These are phyloP conservation scores for Sedum album DNA, from an alignment of 164 flowering plant genomes.

Conservation along the genomic window DNA sequence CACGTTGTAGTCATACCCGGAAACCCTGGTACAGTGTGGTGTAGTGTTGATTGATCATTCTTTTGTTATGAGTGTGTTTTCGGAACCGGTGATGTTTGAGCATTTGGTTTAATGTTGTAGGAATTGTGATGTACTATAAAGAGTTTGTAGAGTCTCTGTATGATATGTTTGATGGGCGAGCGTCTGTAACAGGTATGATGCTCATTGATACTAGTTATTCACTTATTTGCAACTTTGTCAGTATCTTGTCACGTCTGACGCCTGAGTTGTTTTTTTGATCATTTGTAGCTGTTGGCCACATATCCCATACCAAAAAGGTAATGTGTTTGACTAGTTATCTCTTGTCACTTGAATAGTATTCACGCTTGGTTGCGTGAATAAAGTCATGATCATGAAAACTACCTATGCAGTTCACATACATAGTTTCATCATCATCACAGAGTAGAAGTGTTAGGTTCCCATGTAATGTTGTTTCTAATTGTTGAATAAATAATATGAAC, in stretches of 20 bases:
- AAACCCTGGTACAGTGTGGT: slow-evolving; percentile 71
- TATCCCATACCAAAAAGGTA: slow-evolving; percentile 67
- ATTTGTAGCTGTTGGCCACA: slow-evolving; percentile 59
- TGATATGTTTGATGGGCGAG: slow-evolving; percentile 51
- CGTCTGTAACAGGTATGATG: slow-evolving; percentile 61
- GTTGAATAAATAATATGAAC: no score
- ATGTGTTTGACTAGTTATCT: not conserved
- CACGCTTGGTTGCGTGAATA: not conserved
- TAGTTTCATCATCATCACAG: no score
- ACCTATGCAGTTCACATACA: no score
- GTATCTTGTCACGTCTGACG: not conserved
- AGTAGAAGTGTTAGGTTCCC: no score
- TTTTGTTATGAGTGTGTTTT: no score
- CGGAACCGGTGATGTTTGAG: not conserved
- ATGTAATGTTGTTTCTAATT: no score
- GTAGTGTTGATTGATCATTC: no score
- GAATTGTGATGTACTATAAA: slow-evolving; percentile 49
- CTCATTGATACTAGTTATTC: no score
- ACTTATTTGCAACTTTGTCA: not conserved
- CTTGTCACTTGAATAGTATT: no score
- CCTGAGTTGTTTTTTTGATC: slow-evolving; percentile 13
- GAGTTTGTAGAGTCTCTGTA: slow-evolving; percentile 61
- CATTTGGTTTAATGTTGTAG: slow-evolving; percentile 25
- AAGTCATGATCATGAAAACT: no score
- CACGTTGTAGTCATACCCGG: slow-evolving; percentile 74